Evolutionary conservation across 2,329 filamentous ascomycete species (phyloP).

Genomic region (Ophiostoma triangulosporum): DNA sequence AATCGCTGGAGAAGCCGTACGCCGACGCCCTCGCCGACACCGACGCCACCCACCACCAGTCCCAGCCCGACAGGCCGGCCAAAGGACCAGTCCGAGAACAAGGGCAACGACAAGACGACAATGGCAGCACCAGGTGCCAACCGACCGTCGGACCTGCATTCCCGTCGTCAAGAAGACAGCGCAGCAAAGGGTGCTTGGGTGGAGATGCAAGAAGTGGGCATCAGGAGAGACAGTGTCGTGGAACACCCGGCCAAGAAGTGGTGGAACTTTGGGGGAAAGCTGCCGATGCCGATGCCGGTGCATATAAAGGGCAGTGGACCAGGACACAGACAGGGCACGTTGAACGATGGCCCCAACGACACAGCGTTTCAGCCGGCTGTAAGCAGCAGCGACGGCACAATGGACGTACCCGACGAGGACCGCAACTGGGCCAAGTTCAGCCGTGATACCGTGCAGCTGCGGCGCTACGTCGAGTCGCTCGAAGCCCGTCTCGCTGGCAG

Average conservation of each 20-base stretch:
- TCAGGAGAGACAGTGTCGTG: too few species aligned
- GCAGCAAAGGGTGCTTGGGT: background rate
- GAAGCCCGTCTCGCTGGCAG: constrained; percentile 14
- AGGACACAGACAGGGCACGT: background rate
- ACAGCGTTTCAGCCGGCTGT: background rate
- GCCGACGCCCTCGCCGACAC: background rate
- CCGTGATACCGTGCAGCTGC: constrained; percentile 15
- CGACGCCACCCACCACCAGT: background rate
- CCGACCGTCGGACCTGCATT: background rate
- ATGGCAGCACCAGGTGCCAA: background rate
- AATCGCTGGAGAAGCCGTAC: background rate
- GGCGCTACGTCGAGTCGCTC: constrained; percentile 17
- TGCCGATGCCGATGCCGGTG: too few species aligned
- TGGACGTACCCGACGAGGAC: constrained; percentile 11
- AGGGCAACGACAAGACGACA: background rate
- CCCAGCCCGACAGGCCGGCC: background rate
- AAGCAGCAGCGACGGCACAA: constrained; percentile 5
- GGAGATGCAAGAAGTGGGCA: background rate
- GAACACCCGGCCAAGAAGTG: background rate
- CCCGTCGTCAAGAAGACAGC: background rate
- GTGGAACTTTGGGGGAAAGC: background rate
- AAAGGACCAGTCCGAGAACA: background rate
- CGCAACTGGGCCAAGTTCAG: constrained; percentile 16
- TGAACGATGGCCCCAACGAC: background rate
- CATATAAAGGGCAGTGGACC: background rate